These are phyloP conservation scores for Pythium scleroteichum DNA, from an alignment of 352 stramenopile genomes.

Conservation along the genomic window DNA sequence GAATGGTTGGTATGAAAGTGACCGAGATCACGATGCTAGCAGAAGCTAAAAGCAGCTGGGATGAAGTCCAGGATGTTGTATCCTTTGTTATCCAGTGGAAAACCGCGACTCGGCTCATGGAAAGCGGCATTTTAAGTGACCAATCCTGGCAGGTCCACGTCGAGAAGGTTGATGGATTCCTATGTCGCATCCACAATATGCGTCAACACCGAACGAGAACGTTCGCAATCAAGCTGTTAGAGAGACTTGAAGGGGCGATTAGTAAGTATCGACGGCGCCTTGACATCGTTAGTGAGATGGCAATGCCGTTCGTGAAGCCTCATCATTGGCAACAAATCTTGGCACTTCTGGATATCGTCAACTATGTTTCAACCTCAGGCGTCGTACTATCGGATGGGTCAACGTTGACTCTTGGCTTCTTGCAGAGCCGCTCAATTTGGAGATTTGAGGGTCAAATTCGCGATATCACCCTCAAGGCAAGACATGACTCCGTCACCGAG, in stretches of 20 bases:
- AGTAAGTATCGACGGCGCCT: slow-evolving; percentile 48
- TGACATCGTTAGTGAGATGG: slow-evolving; percentile 52
- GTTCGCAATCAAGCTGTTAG: slow-evolving; percentile 47
- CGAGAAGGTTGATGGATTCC: slow-evolving; percentile 38
- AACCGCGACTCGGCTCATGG: slow-evolving; percentile 44
- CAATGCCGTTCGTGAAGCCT: slow-evolving; percentile 48
- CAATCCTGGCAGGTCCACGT: slow-evolving; percentile 55
- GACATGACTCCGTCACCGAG: slow-evolving; percentile 57
- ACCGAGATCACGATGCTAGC: slow-evolving; percentile 51
- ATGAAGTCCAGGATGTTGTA: slow-evolving; percentile 61
- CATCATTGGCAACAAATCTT: slow-evolving; percentile 69
- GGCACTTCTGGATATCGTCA: slow-evolving; percentile 43
- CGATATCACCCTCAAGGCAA: slow-evolving; percentile 54
- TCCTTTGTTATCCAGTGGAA: slow-evolving; percentile 52
- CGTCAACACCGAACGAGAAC: slow-evolving; percentile 26
- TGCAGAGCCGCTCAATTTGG: slow-evolving; percentile 50
- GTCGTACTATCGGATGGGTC: slow-evolving; percentile 54
- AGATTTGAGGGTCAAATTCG: slow-evolving; percentile 56
- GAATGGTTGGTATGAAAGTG: slow-evolving; percentile 65
- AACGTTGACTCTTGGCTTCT: slow-evolving; percentile 52
- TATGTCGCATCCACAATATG: slow-evolving; percentile 37
- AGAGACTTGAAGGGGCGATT: slow-evolving; percentile 35
- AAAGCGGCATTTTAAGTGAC: slow-evolving; percentile 66
- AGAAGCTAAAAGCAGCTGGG: slow-evolving; percentile 47
- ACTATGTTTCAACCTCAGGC: slow-evolving; percentile 50